These are phyloP conservation scores for Pluteus cervinus DNA, from an alignment of 768 basidiomycete genomes.

Conservation along the genomic window DNA sequence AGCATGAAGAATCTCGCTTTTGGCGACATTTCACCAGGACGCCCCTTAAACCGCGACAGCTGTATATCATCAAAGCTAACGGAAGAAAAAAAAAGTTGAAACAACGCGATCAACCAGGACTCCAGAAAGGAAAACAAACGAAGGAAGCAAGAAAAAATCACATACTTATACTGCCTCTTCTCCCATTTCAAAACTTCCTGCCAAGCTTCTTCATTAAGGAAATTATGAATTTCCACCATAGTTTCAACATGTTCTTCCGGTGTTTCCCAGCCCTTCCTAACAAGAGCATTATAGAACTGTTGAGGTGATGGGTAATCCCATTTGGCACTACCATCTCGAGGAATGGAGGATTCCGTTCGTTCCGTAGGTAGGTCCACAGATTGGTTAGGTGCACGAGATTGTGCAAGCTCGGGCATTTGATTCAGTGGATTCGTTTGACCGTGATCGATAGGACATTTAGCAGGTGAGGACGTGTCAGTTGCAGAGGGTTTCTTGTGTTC, in stretches of 20 bases:
- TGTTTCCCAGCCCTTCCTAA: conserved; percentile 95
- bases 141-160: conserved; percentile 8
- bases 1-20: conserved; percentile 87
- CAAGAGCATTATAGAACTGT: conserved; percentile 96
- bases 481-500: conserved; percentile 28
- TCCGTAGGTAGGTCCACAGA: conserved; percentile 57
- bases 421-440: conserved; percentile 63
- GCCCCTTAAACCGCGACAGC: conserved; percentile 80
- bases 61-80: conserved; percentile 62
- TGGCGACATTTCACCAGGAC: conserved; percentile 90
- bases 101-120: conserved; percentile 1
- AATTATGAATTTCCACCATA: conserved; percentile 99
- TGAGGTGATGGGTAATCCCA: conserved; percentile 99
- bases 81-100: conserved; percentile 3
- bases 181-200: conserved; percentile 93
- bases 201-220: conserved; percentile 97
- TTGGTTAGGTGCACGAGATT: conserved; percentile 57
- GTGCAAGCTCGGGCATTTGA: conserved; percentile 84
- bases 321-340: conserved; percentile 47
- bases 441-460: conserved; percentile 64
- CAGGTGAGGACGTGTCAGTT: too few relatives aligned
- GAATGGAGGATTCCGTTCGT: conserved; percentile 81
- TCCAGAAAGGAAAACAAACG: background rate
- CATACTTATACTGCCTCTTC: conserved; percentile 56
- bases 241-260: conserved; percentile 93